Conservation (phyloP, 106 monocot genomes). For the Dioscorea alata region DNA sequence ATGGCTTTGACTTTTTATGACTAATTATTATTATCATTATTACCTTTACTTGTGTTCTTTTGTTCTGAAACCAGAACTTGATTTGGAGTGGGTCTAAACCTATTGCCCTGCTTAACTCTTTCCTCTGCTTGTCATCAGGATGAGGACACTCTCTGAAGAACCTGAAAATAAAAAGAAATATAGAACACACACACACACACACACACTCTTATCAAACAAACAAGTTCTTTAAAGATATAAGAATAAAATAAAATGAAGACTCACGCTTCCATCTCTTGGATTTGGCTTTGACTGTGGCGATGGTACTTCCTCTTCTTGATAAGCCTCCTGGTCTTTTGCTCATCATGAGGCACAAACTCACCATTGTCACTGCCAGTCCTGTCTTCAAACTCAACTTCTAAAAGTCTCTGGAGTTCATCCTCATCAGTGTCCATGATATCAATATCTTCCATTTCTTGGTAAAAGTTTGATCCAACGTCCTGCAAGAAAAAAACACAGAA, state of each 20-base stretch:
- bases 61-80: conserved; percentile 99
- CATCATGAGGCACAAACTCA: conserved; percentile 69
- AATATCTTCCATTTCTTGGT: no score
- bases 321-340: conserved; percentile 56
- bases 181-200: no score
- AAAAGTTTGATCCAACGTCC: background rate
- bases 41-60: conserved; percentile 98
- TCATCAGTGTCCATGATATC: conserved; percentile 1
- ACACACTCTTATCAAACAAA: no score
- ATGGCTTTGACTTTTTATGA: no score
- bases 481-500: background rate
- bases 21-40: no score
- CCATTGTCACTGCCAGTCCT: conserved; percentile 86
- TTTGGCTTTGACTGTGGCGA: conserved; percentile 94
- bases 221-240: background rate
- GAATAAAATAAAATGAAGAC: background rate
- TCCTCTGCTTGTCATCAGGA: conserved; percentile 98
- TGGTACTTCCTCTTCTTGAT: conserved; percentile 85
- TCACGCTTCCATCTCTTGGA: conserved; percentile 98
- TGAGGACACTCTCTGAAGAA: conserved; percentile 98
- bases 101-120: conserved; percentile 81
- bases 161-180: conserved; percentile 22
- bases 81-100: conserved; percentile 79
- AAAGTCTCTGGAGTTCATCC: conserved; percentile 14
- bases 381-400: conserved; percentile 69